phyloP scores from a whole-genome alignment of 192 early-diverging fungal species.

The Coemansia sp. region DNA sequence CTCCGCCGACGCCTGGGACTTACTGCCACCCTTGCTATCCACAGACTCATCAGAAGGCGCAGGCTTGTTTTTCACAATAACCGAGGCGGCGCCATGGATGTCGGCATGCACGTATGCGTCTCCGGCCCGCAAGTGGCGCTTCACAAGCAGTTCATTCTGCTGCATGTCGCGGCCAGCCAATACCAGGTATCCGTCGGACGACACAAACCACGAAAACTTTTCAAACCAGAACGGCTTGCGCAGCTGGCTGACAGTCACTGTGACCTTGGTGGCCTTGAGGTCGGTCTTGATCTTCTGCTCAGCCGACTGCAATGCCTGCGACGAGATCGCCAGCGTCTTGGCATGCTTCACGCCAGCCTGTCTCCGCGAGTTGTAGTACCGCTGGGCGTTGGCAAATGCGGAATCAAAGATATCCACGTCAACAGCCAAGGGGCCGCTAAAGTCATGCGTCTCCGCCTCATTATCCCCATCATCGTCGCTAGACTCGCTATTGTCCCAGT shows the following conservation, averaged over 20 bases:
- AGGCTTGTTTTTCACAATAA: constrained; percentile 78
- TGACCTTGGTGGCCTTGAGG: constrained; percentile 72
- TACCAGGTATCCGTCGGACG: constrained; percentile 88
- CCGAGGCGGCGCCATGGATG: constrained; percentile 85
- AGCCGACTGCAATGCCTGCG: constrained; percentile 84
- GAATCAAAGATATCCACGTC: constrained; percentile 88
- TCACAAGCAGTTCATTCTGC: constrained; percentile 92
- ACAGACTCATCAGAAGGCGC: constrained; percentile 17
- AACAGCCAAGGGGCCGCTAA: constrained; percentile 48
- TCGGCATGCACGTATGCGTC: constrained; percentile 95
- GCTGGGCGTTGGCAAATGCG: constrained; percentile 85
- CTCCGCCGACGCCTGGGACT: constrained; percentile 15
- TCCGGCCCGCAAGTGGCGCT: constrained; percentile 60
- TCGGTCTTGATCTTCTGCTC: constrained; percentile 86
- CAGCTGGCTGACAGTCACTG: constrained; percentile 72
- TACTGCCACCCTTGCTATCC: no score
- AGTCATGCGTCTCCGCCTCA: constrained; percentile 15
- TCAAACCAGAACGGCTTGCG: constrained; percentile 98
- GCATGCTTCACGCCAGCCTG: constrained; percentile 82
- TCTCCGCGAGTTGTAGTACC: constrained; percentile 84
- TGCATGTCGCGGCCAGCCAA: constrained; percentile 88
- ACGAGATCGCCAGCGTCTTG: constrained; percentile 81
- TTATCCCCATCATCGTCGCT: constrained; percentile 38
- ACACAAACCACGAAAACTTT: constrained; percentile 95
- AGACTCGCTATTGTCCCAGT: constrained; percentile 57